Percentiles rank a stretch among this genome's conserved stretches.
phyloP scores from a whole-genome alignment of 306 rosid genomes.

The Clitoria ternatea region DNA sequence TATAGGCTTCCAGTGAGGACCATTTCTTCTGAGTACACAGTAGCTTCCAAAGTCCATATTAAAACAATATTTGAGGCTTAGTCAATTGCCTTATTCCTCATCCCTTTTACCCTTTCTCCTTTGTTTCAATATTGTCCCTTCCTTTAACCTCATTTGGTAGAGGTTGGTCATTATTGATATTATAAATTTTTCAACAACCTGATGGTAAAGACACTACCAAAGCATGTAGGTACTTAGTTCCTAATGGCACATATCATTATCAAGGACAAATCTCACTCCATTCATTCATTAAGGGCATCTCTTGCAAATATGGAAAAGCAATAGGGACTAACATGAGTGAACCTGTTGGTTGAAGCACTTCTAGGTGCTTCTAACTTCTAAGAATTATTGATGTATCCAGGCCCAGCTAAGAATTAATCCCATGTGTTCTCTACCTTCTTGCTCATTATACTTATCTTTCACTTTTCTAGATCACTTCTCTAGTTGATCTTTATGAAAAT shows the following conservation, averaged over 20 bases:
- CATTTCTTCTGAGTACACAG: neutral
- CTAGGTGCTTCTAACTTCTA: neutral
- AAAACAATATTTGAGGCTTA: neutral
- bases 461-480: neutral
- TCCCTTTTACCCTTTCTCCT: slow-evolving; percentile 23
- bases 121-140: slow-evolving; percentile 8
- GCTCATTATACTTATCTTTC: neutral
- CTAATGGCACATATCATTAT: neutral
- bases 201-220: neutral
- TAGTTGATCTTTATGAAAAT: neutral
- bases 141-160: slow-evolving; percentile 12
- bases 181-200: slow-evolving; percentile 24
- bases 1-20: neutral
- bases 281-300: neutral
- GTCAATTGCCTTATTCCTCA: slow-evolving; percentile 18
- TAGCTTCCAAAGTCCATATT: neutral
- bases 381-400: slow-evolving; percentile 13
- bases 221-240: neutral
- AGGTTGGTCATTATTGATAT: neutral
- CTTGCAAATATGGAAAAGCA: slow-evolving; percentile 7
- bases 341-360: slow-evolving; percentile 1
- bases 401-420: slow-evolving; percentile 15
- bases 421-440: neutral
- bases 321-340: slow-evolving; percentile 6
- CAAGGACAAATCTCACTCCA: slow-evolving; percentile 17